A percentile compares a stretch with the other conserved stretches of the same genome.
Conservation (phyloP, 805 yeast genomes). For the Komagataella populi region DNA sequence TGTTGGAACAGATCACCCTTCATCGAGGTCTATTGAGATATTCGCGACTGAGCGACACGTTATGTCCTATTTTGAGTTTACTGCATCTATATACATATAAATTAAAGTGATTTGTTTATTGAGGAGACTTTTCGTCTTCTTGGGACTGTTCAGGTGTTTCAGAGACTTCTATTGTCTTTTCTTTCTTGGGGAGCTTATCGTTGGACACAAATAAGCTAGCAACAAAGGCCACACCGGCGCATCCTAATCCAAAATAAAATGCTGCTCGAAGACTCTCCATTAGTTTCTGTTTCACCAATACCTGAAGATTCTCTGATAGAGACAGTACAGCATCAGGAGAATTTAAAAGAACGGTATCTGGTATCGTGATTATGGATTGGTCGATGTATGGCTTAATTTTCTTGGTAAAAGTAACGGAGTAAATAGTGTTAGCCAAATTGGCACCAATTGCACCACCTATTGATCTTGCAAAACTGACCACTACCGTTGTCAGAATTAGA, state of each 20-base stretch:
- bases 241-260: conserved; percentile 25
- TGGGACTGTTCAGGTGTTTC: background rate
- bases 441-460: conserved; percentile 32
- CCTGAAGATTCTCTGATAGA: conserved; percentile 6
- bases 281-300: conserved; percentile 8
- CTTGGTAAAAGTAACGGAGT: conserved; percentile 15
- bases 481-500: conserved; percentile 31
- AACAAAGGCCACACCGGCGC: conserved; percentile 19
- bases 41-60: background rate
- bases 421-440: conserved; percentile 26
- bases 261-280: conserved; percentile 25
- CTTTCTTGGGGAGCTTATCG: conserved; percentile 23
- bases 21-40: background rate
- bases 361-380: background rate
- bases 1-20: background rate
- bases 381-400: conserved; percentile 4
- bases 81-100: background rate
- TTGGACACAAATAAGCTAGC: conserved; percentile 24
- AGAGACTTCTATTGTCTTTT: conserved; percentile 1
- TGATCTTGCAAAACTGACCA: conserved; percentile 27
- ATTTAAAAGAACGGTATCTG: background rate
- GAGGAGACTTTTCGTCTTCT: background rate
- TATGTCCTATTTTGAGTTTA: background rate
- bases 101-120: background rate
- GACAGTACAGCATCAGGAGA: background rate